A percentile compares a stretch with the other conserved stretches of the same genome.
Evolutionary conservation across 495 filamentous ascomycete genomes (phyloP).

Genomic region (Hyaloscypha bicolor): DNA sequence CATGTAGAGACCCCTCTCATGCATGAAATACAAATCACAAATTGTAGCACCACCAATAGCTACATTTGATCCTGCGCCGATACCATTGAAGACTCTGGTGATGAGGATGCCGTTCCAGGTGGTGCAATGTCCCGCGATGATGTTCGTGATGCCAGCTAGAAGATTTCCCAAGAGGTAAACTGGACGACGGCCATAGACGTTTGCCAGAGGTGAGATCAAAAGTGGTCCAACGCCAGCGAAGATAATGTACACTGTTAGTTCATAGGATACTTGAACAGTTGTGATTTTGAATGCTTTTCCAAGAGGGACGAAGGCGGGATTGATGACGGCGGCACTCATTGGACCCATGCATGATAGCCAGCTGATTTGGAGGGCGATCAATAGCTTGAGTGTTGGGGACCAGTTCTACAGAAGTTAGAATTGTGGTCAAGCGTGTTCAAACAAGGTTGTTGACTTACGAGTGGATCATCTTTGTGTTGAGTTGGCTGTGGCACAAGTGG

Average conservation of each 20-base stretch:
- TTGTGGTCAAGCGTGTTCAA: too few species aligned
- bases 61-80: slow-evolving; percentile 38
- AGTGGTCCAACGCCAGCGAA: slow-evolving; percentile 33
- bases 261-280: slow-evolving; percentile 33
- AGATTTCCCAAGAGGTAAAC: slow-evolving; percentile 39
- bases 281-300: slow-evolving; percentile 32
- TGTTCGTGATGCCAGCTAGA: slow-evolving; percentile 37
- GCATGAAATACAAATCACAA: slow-evolving; percentile 45
- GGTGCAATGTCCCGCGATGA: slow-evolving; percentile 37
- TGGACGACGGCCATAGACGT: slow-evolving; percentile 41
- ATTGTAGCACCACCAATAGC: slow-evolving; percentile 44
- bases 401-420: not conserved
- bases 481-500: slow-evolving; percentile 1
- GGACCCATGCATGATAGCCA: slow-evolving; percentile 33
- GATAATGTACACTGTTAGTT: slow-evolving; percentile 13
- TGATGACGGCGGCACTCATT: slow-evolving; percentile 31
- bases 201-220: slow-evolving; percentile 34
- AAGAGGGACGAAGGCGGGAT: slow-evolving; percentile 35
- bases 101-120: slow-evolving; percentile 40
- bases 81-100: slow-evolving; percentile 39
- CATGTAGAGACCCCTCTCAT: slow-evolving; percentile 46
- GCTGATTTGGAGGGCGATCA: slow-evolving; percentile 24
- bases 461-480: slow-evolving; percentile 1
- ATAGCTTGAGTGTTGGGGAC: not conserved
- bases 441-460: not conserved